Percentiles rank a stretch among this genome's conserved stretches.
phyloP scores from a whole-genome alignment of 2,329 filamentous ascomycete genomes.

The Venturia oleaginea region DNA sequence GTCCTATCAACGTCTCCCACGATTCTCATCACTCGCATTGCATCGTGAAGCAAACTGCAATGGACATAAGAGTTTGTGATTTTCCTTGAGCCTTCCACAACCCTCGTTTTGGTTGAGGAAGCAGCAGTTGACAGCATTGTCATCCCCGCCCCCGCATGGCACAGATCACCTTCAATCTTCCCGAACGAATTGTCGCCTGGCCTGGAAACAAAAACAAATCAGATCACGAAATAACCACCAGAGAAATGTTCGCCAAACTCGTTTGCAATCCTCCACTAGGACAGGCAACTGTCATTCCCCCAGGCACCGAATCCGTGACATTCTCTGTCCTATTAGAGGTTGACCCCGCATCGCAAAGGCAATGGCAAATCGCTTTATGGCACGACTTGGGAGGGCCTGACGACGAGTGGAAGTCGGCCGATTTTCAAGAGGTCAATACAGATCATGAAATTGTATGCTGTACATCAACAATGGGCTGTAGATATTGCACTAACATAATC shows the following conservation, averaged over 20 bases:
- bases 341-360: constrained; percentile 42
- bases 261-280: constrained; percentile 64
- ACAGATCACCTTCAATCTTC: constrained; percentile 12
- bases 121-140: not conserved
- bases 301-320: constrained; percentile 30
- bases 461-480: not conserved
- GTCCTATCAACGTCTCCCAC: not conserved
- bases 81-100: not conserved
- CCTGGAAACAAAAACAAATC: not conserved
- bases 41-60: not conserved
- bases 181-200: constrained; percentile 11
- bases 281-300: constrained; percentile 56
- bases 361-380: constrained; percentile 71
- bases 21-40: not conserved
- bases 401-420: not conserved
- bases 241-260: constrained; percentile 43
- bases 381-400: constrained; percentile 49
- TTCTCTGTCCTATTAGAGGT: constrained; percentile 66
- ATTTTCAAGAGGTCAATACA: constrained; percentile 11
- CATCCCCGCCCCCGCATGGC: not conserved
- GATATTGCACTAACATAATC: not conserved
- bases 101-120: not conserved
- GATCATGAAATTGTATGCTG: constrained; percentile 20
- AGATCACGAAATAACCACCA: not conserved
- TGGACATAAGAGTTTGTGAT: not conserved